Conservation (phyloP, 345 rosid genomes). For the Turritis glabra region DNA sequence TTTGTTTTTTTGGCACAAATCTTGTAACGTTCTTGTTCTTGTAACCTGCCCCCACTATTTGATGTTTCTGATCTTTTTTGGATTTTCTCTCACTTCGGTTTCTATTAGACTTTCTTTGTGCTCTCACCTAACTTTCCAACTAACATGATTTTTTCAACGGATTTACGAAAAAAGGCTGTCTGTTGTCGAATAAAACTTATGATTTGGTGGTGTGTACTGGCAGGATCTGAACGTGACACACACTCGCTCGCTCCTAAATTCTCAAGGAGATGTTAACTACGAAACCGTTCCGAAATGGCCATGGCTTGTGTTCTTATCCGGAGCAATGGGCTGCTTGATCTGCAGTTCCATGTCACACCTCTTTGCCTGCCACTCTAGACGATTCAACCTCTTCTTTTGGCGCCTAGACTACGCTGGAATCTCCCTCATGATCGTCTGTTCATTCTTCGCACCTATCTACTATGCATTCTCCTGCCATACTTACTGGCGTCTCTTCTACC, state of each 20-base stretch:
- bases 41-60: constrained; percentile 19
- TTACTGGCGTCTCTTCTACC: constrained; percentile 57
- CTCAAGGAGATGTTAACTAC: constrained; percentile 35
- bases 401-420: constrained; percentile 94
- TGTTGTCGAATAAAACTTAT: not conserved
- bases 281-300: constrained; percentile 72
- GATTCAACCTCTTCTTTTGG: constrained; percentile 83
- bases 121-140: constrained; percentile 30
- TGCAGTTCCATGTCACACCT: constrained; percentile 95
- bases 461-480: constrained; percentile 82
- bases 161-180: not conserved
- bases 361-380: constrained; percentile 83
- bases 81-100: constrained; percentile 24
- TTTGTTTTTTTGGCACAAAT: not conserved
- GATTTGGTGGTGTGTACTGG: constrained; percentile 14
- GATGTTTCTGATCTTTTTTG: constrained; percentile 6
- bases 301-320: constrained; percentile 81
- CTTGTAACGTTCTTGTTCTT: not conserved
- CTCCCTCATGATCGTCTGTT: constrained; percentile 85
- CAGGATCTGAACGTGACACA: constrained; percentile 59
- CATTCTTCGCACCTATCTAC: constrained; percentile 89
- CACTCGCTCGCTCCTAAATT: constrained; percentile 32
- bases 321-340: constrained; percentile 83
- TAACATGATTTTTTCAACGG: constrained; percentile 14
- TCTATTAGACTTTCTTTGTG: not conserved